Evolutionary conservation across 371 early-diverging fungal genomes (phyloP), one percentile per base, ranked within the genome.

Genomic region (Blastocladiella emersonii): DNA sequence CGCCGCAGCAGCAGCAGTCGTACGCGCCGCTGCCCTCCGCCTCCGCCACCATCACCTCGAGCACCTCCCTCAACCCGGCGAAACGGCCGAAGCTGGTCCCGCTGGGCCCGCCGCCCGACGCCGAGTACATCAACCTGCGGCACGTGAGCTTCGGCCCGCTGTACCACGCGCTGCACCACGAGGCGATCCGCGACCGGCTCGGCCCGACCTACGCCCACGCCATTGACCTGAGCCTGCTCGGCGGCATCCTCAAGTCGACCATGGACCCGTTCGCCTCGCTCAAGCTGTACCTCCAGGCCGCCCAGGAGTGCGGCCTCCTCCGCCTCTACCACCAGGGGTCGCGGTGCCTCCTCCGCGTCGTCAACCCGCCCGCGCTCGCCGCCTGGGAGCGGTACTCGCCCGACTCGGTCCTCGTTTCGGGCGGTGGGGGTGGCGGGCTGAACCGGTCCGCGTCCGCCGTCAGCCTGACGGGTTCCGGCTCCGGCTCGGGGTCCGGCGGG

Each of bases 221-320:
- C 43, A 43, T 59, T 36, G 59, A 59, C 32, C 43, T 59, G 59
- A 35, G 35, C 3, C 37, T 59, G 37, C 43, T 59, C 5, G 59
- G 59, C 41, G 37, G 41, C 25, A 43, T 59, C 13, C 59, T 59
- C 25, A 59, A 59, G 59, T 19, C 13, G 21, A 25, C 41, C 41
- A 41, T 59, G 41, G 59, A 59, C 43, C 59, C 59, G 32, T 59
- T 59, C 32, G 25, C 37, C 17, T 12, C 19, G 12, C 43, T 59
- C 37, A 59, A 59, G 44, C 37, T 59, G 36, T 59, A 59, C 32
- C 27, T 59, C 25, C 59, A 41, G 21, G 59, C 59, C 30, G 59
- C 59, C 15, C 15, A 15, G 1, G 59, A 59, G 15, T 37, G 41
- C 43, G 59, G 59, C 12, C 32, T 59, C 37, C 37, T 59, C 25